Conservation (phyloP, 345 rosid genomes). For the Lepidium didymum region DNA sequence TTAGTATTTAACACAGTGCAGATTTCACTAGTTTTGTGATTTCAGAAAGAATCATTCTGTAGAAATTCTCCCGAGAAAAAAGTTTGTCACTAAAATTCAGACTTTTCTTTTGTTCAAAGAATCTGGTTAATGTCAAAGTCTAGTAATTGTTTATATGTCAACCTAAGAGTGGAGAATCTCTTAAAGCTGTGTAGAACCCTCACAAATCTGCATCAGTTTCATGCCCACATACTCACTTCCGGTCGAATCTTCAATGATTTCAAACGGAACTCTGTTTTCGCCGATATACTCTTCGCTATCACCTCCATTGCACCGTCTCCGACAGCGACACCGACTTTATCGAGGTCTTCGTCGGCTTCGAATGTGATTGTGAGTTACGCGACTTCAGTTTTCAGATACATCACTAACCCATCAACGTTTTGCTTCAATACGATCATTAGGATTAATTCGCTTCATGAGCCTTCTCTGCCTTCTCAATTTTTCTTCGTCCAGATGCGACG, state of each 20-base stretch:
- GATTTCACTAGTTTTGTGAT: neutral
- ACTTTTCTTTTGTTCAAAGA: neutral
- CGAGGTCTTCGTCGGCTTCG: neutral
- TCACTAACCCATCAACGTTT: conserved; percentile 50
- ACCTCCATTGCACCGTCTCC: conserved; percentile 24
- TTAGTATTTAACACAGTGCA: neutral
- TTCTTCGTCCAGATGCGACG: conserved; percentile 53
- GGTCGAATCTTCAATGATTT: conserved; percentile 1
- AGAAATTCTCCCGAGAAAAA: neutral
- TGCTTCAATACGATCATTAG: conserved; percentile 51
- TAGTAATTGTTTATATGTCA: neutral
- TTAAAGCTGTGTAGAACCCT: conserved; percentile 26
- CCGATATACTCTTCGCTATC: conserved; percentile 38
- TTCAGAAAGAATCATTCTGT: neutral
- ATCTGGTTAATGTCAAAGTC: conserved; percentile 5
- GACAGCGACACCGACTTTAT: neutral
- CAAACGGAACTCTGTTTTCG: conserved; percentile 10
- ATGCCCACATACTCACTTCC: conserved; percentile 21
- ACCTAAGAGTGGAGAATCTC: neutral
- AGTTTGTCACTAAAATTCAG: neutral
- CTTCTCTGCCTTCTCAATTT: conserved; percentile 44
- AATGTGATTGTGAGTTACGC: conserved; percentile 29
- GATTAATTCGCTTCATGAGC: conserved; percentile 39
- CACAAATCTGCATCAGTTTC: conserved; percentile 25
- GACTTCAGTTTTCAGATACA: conserved; percentile 33